A percentile compares a stretch with the other conserved stretches of the same genome.
Conservation (phyloP, 2,329 filamentous ascomycete species). For the Xylariaceae sp. region DNA sequence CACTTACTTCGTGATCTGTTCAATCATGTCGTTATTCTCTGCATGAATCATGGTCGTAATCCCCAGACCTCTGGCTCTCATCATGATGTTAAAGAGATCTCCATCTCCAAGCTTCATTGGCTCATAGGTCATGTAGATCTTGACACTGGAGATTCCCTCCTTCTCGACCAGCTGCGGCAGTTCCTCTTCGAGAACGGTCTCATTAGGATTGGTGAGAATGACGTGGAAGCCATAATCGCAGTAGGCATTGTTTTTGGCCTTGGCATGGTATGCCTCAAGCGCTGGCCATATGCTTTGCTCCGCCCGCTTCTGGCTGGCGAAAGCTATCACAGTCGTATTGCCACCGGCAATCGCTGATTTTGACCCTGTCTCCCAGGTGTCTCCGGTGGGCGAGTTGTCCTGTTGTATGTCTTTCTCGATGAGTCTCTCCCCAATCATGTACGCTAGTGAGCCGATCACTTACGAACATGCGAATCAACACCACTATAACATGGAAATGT, state of each 20-base stretch:
- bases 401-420: constrained; percentile 35
- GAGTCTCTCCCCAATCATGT: not conserved
- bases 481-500: constrained; percentile 28
- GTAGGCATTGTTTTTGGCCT: constrained; percentile 35
- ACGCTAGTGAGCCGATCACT: not conserved
- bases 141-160: constrained; percentile 37
- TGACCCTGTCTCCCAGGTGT: constrained; percentile 39
- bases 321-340: constrained; percentile 46
- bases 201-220: constrained; percentile 8
- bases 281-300: constrained; percentile 36
- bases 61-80: constrained; percentile 32
- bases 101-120: constrained; percentile 34
- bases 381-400: constrained; percentile 37
- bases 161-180: constrained; percentile 31
- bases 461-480: constrained; percentile 42
- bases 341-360: constrained; percentile 43
- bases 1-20: constrained; percentile 31
- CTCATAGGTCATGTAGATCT: constrained; percentile 42
- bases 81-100: constrained; percentile 37
- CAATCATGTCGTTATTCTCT: constrained; percentile 43
- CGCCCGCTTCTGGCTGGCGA: constrained; percentile 40
- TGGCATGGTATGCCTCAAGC: constrained; percentile 37
- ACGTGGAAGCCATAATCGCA: constrained; percentile 44
- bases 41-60: constrained; percentile 48
- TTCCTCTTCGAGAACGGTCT: constrained; percentile 23